Percentiles rank a stretch among this genome's conserved stretches.
phyloP scores from a whole-genome alignment of 2,329 filamentous ascomycete genomes.

The Aureobasidium sp. region DNA sequence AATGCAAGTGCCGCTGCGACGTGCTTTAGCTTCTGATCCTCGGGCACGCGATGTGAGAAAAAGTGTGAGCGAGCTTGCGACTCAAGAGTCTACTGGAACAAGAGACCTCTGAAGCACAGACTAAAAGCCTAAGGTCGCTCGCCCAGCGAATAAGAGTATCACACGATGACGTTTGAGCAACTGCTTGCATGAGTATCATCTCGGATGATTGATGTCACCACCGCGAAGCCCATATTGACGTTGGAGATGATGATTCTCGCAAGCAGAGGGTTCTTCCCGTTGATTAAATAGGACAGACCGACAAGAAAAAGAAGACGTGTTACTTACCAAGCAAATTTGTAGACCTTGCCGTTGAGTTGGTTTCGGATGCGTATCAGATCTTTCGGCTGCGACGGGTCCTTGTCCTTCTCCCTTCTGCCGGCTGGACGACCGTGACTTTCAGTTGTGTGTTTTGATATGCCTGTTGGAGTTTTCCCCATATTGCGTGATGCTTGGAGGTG shows the following conservation, averaged over 20 bases:
- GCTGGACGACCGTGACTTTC: not conserved
- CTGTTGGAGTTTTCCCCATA: too few relatives aligned
- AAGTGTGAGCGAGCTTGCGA: too few relatives aligned
- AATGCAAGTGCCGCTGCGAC: conserved; percentile 12
- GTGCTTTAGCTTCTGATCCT: not conserved
- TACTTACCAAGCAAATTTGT: conserved; percentile 4
- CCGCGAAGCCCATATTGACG: too few relatives aligned
- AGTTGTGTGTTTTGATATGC: too few relatives aligned
- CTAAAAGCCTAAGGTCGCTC: too few relatives aligned
- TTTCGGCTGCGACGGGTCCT: not conserved
- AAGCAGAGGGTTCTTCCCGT: not conserved
- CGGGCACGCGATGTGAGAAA: not conserved
- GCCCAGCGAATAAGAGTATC: too few relatives aligned
- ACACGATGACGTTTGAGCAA: too few relatives aligned
- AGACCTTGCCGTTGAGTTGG: not conserved
- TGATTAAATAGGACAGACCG: not conserved
- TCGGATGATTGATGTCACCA: too few relatives aligned
- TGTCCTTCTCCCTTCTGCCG: not conserved
- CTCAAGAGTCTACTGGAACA: not conserved
- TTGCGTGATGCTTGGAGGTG: too few relatives aligned
- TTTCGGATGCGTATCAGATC: not conserved
- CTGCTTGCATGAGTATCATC: too few relatives aligned
- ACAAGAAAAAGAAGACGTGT: not conserved
- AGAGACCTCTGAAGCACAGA: not conserved
- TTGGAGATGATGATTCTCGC: too few relatives aligned